Evolutionary conservation across 805 yeast species (phyloP).

Genomic region (Kazachstania psychrophila): DNA sequence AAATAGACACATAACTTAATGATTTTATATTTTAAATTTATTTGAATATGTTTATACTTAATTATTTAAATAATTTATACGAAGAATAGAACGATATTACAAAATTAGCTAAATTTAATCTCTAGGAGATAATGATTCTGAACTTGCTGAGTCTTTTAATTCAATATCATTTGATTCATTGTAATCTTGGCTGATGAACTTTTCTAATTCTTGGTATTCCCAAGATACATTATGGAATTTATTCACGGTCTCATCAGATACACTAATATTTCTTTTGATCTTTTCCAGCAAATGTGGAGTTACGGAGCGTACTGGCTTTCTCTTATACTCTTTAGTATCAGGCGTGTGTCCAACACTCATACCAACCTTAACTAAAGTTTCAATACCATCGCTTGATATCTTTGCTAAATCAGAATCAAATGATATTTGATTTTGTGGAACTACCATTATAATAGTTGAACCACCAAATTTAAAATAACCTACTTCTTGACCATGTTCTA

Average conservation of each 20-base stretch:
- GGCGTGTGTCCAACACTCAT: slow-evolving; percentile 80
- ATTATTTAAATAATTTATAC: no score
- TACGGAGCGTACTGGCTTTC: slow-evolving; percentile 35
- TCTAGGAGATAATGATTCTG: no score
- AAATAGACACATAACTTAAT: background rate
- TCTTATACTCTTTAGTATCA: slow-evolving; percentile 38
- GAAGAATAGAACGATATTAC: no score
- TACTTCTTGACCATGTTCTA: slow-evolving; percentile 68
- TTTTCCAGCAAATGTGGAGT: slow-evolving; percentile 20
- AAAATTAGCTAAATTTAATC: no score
- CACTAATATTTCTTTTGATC: slow-evolving; percentile 25
- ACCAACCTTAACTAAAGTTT: slow-evolving; percentile 81
- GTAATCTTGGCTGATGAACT: slow-evolving; percentile 7
- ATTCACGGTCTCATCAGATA: slow-evolving; percentile 16
- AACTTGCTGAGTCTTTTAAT: no score
- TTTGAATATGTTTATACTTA: no score
- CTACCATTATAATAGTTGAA: slow-evolving; percentile 65
- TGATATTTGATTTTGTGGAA: slow-evolving; percentile 40
- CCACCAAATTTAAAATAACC: slow-evolving; percentile 98
- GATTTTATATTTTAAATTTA: background rate
- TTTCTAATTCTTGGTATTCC: slow-evolving; percentile 21
- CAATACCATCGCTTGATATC: slow-evolving; percentile 63
- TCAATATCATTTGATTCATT: slow-evolving; percentile 1
- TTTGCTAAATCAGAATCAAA: slow-evolving; percentile 68
- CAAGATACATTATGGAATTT: slow-evolving; percentile 18